Base-by-base conservation (phyloP, 371 early-diverging fungal genomes). In the Lichtheimia corymbifera region DNA sequence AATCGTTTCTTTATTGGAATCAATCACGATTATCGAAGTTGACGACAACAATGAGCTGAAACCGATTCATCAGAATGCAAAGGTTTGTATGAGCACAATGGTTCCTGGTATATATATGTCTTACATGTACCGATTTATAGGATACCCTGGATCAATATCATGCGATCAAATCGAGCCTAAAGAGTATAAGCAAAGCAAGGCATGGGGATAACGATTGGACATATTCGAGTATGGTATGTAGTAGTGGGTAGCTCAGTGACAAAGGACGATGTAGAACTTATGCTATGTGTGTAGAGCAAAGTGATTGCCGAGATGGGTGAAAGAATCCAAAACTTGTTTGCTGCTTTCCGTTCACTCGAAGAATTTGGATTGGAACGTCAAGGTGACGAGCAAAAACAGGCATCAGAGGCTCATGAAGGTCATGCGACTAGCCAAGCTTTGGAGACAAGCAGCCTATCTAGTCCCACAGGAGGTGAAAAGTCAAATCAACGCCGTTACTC, bases 41-140 rank as follows among this genome's bases (percentile, higher is more conserved):
- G 77, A 80, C 27, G 68, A 63, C 12, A 72, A 80, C 41, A 75
- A 75, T 55, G 80, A 80, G 50, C 27, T 80, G 15, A 71, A 70
- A 6, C 70, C 74, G 24, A 77, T 74, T 17, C 80, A 80, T 55
- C 68, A 72, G 9, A 75, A 67, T 59, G 77, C 77, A 15, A 77
- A 80, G 67, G 74, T 77, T 54, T 17, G 40, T 44, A 28, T 41
- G 22, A 22, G 17, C 0, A 41, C 63, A n/a, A 54, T 63, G 4
- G 40, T 28, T 12, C 60, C 11, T 35, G 11, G 35, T 11, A 35
- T 35, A 9, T 35, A 9, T 4, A 64, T 47, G 50, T 66, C 53
- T 18, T n/a, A 20, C 30, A 14, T 5, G 28, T 24, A 59, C 28
- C 6, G 15, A 18, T 20, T 18, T 18, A 59, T 13, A 50, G 18